Evolutionary conservation across 1,284 basidiomycete genomes (phyloP).

Genomic region (Golubevia sp.): DNA sequence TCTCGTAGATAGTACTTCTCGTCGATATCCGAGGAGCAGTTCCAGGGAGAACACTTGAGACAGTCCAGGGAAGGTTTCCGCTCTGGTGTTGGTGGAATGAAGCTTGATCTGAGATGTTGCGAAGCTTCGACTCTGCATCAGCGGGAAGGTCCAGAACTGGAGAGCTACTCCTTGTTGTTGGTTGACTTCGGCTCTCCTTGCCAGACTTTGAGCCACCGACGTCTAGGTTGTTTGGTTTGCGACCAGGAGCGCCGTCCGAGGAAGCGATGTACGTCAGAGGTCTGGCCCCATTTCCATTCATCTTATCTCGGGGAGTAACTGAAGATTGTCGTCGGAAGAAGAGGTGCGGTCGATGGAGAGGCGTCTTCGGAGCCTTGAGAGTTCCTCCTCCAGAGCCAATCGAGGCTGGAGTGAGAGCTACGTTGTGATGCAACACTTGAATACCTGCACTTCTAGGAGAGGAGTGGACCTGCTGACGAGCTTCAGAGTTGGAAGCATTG

Average conservation of each 20-base stretch:
- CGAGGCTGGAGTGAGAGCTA: neutral
- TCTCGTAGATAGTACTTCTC: constrained; percentile 1
- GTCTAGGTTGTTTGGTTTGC: neutral
- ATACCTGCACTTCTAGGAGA: neutral
- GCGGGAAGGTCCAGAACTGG: neutral
- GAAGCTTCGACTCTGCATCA: neutral
- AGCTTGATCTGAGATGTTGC: neutral
- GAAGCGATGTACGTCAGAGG: neutral
- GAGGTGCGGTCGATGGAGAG: neutral
- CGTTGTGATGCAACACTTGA: neutral
- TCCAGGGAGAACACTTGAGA: neutral
- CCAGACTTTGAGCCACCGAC: neutral
- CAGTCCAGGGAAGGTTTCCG: neutral
- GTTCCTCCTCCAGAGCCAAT: neutral
- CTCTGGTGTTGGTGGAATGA: neutral
- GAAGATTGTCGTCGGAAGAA: neutral
- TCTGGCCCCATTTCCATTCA: neutral
- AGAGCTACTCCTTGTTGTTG: neutral
- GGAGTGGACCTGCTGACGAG: neutral
- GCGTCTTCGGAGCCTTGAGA: neutral
- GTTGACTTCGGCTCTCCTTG: neutral
- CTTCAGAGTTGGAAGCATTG: neutral
- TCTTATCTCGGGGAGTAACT: neutral
- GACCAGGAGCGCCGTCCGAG: neutral
- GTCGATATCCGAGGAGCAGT: neutral